Evolutionary conservation across 2,329 filamentous ascomycete genomes (phyloP).

Genomic region (Penicillium polonicum): DNA sequence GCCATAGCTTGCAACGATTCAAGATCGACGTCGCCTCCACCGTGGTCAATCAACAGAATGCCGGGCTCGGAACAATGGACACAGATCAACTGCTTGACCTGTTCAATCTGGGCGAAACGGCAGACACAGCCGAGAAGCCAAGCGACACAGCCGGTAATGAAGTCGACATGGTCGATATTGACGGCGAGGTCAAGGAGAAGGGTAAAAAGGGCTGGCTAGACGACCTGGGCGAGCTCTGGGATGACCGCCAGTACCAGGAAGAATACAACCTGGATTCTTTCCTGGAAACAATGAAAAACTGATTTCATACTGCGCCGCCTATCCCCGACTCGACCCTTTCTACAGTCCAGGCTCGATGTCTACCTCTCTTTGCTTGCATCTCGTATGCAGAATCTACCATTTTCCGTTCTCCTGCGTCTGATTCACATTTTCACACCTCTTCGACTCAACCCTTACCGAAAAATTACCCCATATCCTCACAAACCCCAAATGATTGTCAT

Average conservation of each 20-base stretch:
- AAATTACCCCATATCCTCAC: background rate
- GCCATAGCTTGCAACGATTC: conserved; percentile 83
- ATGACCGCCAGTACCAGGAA: conserved; percentile 96
- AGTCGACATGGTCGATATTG: conserved; percentile 83
- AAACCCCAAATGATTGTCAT: conserved; percentile 10
- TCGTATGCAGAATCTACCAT: background rate
- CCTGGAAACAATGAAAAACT: conserved; percentile 82
- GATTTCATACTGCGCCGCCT: conserved; percentile 16
- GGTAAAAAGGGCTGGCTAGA: conserved; percentile 97
- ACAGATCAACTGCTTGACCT: conserved; percentile 97
- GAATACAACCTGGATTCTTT: conserved; percentile 96
- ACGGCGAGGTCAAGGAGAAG: conserved; percentile 88
- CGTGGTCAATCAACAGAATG: conserved; percentile 98
- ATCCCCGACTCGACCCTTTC: background rate
- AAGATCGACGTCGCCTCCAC: conserved; percentile 98
- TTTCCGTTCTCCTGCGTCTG: background rate
- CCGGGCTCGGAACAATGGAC: conserved; percentile 91
- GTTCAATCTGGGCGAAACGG: conserved; percentile 81
- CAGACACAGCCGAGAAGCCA: conserved; percentile 57
- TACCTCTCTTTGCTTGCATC: background rate
- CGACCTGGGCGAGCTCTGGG: conserved; percentile 93
- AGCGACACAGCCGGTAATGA: conserved; percentile 56
- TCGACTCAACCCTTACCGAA: background rate
- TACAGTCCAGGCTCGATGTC: background rate
- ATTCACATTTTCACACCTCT: background rate